Conservation (phyloP, 257 asterid species). For the Jaltomata sinuosa region DNA sequence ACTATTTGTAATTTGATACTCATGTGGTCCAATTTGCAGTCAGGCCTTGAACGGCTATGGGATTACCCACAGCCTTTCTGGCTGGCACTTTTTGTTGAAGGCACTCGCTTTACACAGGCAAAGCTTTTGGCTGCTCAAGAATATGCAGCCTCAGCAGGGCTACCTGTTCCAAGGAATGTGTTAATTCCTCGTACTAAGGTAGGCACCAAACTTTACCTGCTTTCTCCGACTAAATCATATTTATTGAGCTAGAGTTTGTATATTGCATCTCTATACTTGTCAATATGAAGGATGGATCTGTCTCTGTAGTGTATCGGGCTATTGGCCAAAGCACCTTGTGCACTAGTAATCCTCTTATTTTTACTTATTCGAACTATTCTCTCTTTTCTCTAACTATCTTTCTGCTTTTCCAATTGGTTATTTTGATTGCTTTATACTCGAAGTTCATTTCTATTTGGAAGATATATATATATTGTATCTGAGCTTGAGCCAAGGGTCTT, state of each 20-base stretch:
- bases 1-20: background rate
- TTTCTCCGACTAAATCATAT: background rate
- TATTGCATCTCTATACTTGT: background rate
- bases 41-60: slow-evolving; percentile 49
- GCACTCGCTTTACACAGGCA: slow-evolving; percentile 92
- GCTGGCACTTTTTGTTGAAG: slow-evolving; percentile 94
- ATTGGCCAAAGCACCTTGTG: background rate
- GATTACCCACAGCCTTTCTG: slow-evolving; percentile 91
- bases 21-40: slow-evolving; percentile 36
- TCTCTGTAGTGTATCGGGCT: background rate
- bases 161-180: slow-evolving; percentile 84
- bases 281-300: background rate
- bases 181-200: slow-evolving; percentile 98
- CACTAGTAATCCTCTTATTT: background rate
- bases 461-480: too few relatives aligned
- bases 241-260: background rate
- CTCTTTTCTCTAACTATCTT: background rate
- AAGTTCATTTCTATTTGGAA: background rate
- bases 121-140: slow-evolving; percentile 96
- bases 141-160: slow-evolving; percentile 68
- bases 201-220: background rate
- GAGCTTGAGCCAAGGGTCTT: too few relatives aligned
- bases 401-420: background rate
- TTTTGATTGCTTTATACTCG: background rate
- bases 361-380: background rate